These are phyloP conservation scores for Scheffersomyces segobiensis DNA, from an alignment of 1,139 yeast species.

Conservation along the genomic window DNA sequence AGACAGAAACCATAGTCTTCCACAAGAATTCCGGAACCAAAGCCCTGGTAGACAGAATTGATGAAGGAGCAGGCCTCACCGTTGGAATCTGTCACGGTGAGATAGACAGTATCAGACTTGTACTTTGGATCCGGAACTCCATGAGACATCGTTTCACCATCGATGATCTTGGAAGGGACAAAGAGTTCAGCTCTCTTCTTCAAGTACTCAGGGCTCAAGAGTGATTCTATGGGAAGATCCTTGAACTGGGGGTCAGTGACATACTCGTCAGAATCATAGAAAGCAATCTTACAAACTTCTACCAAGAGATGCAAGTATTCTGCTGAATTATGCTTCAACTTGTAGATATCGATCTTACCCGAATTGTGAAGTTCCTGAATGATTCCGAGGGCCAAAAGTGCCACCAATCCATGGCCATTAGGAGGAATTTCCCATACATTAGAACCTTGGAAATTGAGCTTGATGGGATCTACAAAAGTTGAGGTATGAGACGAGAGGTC, in stretches of 20 bases:
- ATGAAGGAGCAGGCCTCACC: slow-evolving; percentile 86
- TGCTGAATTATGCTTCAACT: slow-evolving; percentile 63
- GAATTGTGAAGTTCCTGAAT: slow-evolving; percentile 54
- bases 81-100: slow-evolving; percentile 64
- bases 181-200: slow-evolving; percentile 51
- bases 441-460: slow-evolving; percentile 43
- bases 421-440: slow-evolving; percentile 79
- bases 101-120: slow-evolving; percentile 76
- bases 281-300: slow-evolving; percentile 72
- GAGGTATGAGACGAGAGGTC: slow-evolving; percentile 62
- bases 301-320: slow-evolving; percentile 70
- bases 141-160: slow-evolving; percentile 43
- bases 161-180: slow-evolving; percentile 36
- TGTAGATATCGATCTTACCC: slow-evolving; percentile 45
- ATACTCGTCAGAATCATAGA: slow-evolving; percentile 75
- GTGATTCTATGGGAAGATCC: slow-evolving; percentile 33
- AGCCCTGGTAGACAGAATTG: slow-evolving; percentile 69
- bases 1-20: slow-evolving; percentile 67
- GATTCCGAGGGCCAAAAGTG: slow-evolving; percentile 66
- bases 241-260: slow-evolving; percentile 61
- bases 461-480: slow-evolving; percentile 62
- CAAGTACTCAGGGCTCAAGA: slow-evolving; percentile 48
- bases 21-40: slow-evolving; percentile 75
- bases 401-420: slow-evolving; percentile 78
- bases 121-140: slow-evolving; percentile 65